Evolutionary conservation across 2,329 filamentous ascomycete species (phyloP).

Genomic region (Annulohypoxylon truncatum): DNA sequence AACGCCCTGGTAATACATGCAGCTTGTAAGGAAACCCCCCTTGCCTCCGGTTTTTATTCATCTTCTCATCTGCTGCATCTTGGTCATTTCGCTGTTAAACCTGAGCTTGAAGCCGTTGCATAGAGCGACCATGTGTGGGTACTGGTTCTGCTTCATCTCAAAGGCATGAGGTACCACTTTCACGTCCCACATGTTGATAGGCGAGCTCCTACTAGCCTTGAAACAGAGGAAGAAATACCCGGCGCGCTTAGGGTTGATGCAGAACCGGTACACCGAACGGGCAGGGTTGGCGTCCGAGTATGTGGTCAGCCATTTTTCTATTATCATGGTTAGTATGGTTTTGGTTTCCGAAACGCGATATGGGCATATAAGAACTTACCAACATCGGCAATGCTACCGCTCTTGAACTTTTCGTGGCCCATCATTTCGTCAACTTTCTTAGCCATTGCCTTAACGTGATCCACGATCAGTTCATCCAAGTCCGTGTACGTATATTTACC

Average conservation of each 20-base stretch:
- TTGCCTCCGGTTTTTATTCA: constrained; percentile 17
- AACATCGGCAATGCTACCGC: constrained; percentile 80
- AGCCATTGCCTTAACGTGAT: constrained; percentile 97
- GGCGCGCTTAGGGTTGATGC: constrained; percentile 89
- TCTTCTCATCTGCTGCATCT: constrained; percentile 61
- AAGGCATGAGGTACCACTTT: constrained; percentile 94
- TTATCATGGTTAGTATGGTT: constrained; percentile 39
- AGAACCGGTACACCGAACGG: constrained; percentile 94
- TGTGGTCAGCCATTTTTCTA: constrained; percentile 94
- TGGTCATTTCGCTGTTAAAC: constrained; percentile 73
- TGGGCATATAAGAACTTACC: constrained; percentile 70
- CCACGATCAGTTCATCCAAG: constrained; percentile 96
- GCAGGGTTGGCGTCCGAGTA: constrained; percentile 97
- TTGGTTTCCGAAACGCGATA: background rate
- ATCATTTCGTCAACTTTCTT: constrained; percentile 98
- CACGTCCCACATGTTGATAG: constrained; percentile 82
- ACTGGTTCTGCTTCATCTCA: constrained; percentile 87
- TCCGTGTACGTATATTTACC: constrained; percentile 94
- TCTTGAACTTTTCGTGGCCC: constrained; percentile 93
- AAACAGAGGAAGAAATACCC: constrained; percentile 97
- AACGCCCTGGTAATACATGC: constrained; percentile 32
- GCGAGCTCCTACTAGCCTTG: constrained; percentile 84
- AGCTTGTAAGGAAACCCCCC: background rate
- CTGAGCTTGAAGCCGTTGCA: constrained; percentile 97
- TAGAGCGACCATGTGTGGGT: constrained; percentile 93